These are phyloP conservation scores for Purshia tridentata DNA, from an alignment of 306 rosid genomes.

Conservation along the genomic window DNA sequence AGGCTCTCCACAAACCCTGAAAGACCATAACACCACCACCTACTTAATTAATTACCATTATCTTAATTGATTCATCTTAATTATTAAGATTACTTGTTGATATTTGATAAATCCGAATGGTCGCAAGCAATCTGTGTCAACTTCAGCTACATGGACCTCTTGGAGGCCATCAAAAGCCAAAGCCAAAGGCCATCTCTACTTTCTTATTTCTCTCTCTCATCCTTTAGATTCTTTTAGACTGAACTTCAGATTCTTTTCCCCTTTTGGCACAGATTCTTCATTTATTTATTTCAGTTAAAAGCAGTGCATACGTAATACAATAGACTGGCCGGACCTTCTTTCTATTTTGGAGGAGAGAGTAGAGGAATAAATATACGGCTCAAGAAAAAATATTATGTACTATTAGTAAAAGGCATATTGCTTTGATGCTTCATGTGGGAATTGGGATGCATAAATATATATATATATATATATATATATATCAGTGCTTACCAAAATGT, in stretches of 20 bases:
- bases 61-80: not conserved
- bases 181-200: constrained; percentile 32
- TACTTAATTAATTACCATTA: not conserved
- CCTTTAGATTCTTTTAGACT: constrained; percentile 27
- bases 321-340: not conserved
- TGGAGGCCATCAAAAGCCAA: constrained; percentile 46
- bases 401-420: not conserved
- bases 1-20: not conserved
- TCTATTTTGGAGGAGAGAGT: not conserved
- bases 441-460: not conserved
- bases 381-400: not conserved
- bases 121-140: constrained; percentile 34
- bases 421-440: not conserved
- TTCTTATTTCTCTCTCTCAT: constrained; percentile 13
- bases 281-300: not conserved
- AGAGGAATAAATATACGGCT: not conserved
- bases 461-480: not conserved
- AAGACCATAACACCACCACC: not conserved
- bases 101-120: constrained; percentile 42
- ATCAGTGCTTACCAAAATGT: too few relatives aligned
- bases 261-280: constrained; percentile 5
- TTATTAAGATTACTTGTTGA: not conserved
- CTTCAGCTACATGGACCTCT: constrained; percentile 30
- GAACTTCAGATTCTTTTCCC: constrained; percentile 18
- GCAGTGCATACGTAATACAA: not conserved